phyloP scores from a whole-genome alignment of 768 basidiomycete genomes.

The Pleurotus tuoliensis region DNA sequence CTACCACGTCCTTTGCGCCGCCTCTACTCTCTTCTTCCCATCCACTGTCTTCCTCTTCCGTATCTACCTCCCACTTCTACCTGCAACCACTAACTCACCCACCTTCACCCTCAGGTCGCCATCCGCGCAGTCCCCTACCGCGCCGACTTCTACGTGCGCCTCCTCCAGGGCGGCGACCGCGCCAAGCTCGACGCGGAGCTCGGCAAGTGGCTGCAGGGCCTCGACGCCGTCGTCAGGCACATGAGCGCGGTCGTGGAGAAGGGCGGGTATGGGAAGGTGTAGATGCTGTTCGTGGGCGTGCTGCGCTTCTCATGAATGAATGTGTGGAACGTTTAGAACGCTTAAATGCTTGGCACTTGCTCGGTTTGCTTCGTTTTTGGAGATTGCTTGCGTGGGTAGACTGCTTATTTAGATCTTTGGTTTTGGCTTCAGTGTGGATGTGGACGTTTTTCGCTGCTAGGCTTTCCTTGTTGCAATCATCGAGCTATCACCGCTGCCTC shows the following conservation, averaged over 20 bases:
- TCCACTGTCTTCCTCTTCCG: too few relatives aligned
- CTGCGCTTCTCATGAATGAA: too few relatives aligned
- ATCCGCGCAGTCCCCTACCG: constrained; percentile 61
- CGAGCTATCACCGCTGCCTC: too few relatives aligned
- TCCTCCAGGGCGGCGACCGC: constrained; percentile 49
- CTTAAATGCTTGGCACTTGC: too few relatives aligned
- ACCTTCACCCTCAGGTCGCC: constrained; percentile 37
- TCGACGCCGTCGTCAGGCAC: constrained; percentile 48
- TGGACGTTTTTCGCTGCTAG: too few relatives aligned
- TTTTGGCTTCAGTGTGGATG: too few relatives aligned
- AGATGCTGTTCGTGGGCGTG: background rate
- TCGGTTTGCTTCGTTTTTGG: too few relatives aligned
- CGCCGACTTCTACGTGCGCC: constrained; percentile 54
- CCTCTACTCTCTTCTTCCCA: background rate
- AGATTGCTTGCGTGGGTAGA: too few relatives aligned
- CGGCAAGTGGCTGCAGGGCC: constrained; percentile 54
- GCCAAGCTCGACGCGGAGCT: constrained; percentile 55
- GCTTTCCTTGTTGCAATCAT: too few relatives aligned
- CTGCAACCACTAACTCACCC: background rate
- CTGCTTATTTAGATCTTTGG: too few relatives aligned
- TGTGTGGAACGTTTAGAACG: too few relatives aligned
- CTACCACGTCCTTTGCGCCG: too few relatives aligned
- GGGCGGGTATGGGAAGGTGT: constrained; percentile 52
- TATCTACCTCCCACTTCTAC: background rate
- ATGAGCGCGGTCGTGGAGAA: constrained; percentile 50